Evolutionary conservation across 2,329 filamentous ascomycete genomes (phyloP).

Genomic region (Scleromitrula shiraiana): DNA sequence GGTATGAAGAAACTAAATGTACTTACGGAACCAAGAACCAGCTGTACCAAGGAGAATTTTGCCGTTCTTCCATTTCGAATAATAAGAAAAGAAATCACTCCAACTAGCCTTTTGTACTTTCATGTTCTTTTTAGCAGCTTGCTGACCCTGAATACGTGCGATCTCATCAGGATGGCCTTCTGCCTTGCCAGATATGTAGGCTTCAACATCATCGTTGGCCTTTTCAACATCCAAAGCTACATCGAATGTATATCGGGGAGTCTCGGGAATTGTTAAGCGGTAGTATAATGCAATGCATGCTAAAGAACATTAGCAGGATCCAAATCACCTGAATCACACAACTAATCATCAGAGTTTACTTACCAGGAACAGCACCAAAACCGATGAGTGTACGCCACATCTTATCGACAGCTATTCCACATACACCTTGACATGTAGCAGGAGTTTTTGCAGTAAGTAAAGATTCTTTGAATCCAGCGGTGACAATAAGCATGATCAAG

Average conservation of each 20-base stretch:
- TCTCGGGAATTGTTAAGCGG: constrained; percentile 78
- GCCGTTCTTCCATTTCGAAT: constrained; percentile 61
- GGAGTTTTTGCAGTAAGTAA: constrained; percentile 44
- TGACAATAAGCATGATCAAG: constrained; percentile 67
- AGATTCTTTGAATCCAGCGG: constrained; percentile 60
- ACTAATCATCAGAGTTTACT: neutral
- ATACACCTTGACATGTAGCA: constrained; percentile 53
- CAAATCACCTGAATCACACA: neutral
- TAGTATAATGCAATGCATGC: constrained; percentile 78
- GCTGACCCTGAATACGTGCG: constrained; percentile 48
- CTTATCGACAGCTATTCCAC: constrained; percentile 66
- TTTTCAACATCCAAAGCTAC: constrained; percentile 68
- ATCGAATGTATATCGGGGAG: constrained; percentile 82
- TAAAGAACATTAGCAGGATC: neutral
- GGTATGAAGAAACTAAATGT: no score
- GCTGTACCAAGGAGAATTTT: constrained; percentile 71
- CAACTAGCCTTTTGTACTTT: constrained; percentile 61
- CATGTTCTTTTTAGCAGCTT: constrained; percentile 41
- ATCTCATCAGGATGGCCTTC: constrained; percentile 61
- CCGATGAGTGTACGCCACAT: constrained; percentile 75
- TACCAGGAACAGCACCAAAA: constrained; percentile 50
- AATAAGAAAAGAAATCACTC: constrained; percentile 64
- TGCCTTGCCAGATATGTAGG: constrained; percentile 58
- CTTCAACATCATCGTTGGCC: constrained; percentile 62
- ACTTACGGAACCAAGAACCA: constrained; percentile 80